Base-by-base conservation (phyloP, 495 filamentous ascomycete genomes). In the Penicillium coffeae region DNA sequence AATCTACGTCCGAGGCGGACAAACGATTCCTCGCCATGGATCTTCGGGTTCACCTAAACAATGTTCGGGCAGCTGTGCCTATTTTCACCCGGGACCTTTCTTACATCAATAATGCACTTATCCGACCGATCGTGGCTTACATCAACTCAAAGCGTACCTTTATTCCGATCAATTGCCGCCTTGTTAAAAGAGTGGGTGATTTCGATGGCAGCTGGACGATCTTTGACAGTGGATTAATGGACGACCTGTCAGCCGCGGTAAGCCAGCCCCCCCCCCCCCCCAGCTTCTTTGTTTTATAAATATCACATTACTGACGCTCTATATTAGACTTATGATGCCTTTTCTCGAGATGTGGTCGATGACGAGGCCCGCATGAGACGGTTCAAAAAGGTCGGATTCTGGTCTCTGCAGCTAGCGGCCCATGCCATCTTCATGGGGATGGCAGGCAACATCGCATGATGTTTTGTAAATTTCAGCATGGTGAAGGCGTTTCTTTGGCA, bases 181-280 rank as follows among this genome's bases (percentile, higher is more conserved):
- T 98, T 45, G 87, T 95, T 51, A 98, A 98, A 70, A 80, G 79
- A 2, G 77, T 80, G 8, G 74, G 77, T 45, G 93, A 98, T 65
- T 98, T 97, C 58, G 90, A 98, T 64, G 93, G 93, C 14, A 87
- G 86, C 52, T 98, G 93, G 93, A 95, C 89, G 13, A 82, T 95
- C 38, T 96, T 84, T 66, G 93, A 98, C 60, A 91, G 87, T 61
- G 89, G 90, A 7, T 72, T 98, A 38, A 89, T 98, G 90, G 89
- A 96, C 52, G 94, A 97, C 63, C 74, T 92, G n/a, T 90, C 87
- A 2, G 88, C 87, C 41, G 93, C 95, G 65, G 83, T 86, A 69
- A 56, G 72, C 25, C 22, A 38, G 1, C 15, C 38, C 18, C 5
- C n/a, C 15, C 38, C 18, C 5, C n/a, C n/a, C n/a, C n/a, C n/a